Base-by-base conservation (phyloP, 1,284 basidiomycete genomes). In the Cystobasidiaceae sp. region DNA sequence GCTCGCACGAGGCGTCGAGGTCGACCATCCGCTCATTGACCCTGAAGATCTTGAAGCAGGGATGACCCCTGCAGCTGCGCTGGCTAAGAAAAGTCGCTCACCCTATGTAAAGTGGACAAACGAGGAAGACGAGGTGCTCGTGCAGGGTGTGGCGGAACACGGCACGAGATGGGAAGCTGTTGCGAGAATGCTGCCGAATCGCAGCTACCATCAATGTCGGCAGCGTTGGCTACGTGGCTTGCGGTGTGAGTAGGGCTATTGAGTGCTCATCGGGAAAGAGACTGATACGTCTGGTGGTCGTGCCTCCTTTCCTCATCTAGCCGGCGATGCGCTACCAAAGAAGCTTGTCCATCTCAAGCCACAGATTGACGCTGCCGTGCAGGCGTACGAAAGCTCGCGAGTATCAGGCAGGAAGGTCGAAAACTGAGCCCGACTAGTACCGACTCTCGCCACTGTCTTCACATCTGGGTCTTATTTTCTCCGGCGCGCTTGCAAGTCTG, bases 131-230 rank as follows among this genome's bases (percentile, higher is more conserved):
- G 69, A 71, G 48, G 27, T 58, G 51, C 63, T 73, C 15, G 27
- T 72, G 11, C 39, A 67, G 17, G 71, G 67, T 1, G 67, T 73
- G 2, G 67, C 69, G 15, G 32, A 69, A 44, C 50, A 65, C 52
- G 72, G 72, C 2, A 67, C 66, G 41, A 65, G 68, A 6, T 73
- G 72, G 72, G 72, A 73, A 27, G 34, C 41, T 15, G 70, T 73
- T 13, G 69, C 70, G 2, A 56, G 60, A 39, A 41, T 45, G 11
- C 56, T 71, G n/a, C 70, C 71, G 23, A 69, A 66, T 19, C 61
- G 72, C 39, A 62, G 67, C 23, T 73, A 72, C 45, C 72, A 73
- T 48, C 72, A 62, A 56, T 58, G 45, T 34, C 56, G 68, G 15
- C 68, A 70, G 57, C 44, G 67, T 4, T 68, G 44, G 51, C 34